Evolutionary conservation across 129 eudicot species (phyloP), one percentile per base, ranked within the genome.

Genomic region (Heracleum sosnowskyi): DNA sequence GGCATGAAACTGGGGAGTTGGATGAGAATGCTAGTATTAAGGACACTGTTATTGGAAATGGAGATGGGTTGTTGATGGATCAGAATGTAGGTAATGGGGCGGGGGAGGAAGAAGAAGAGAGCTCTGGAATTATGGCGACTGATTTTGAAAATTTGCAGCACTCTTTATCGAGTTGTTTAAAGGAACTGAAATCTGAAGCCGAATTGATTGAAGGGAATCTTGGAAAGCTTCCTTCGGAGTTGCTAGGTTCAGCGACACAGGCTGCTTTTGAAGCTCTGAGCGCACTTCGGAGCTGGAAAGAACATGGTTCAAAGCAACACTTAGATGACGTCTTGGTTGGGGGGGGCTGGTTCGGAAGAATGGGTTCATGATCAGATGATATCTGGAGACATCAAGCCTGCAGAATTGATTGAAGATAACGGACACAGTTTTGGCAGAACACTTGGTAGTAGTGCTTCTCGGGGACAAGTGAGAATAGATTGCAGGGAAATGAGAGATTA

Each of bases 401-500:
- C 82, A 18, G 93, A 87, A 53, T 82, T 87, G 53, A 86, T 93
- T 42, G 97, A 91, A 70, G 93, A 91, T 44, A 93, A 93, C 75
- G 98, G 89, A 37, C 95, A 91, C 80, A 89, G 93, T 81, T 91
- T 91, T 80, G 93, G 83, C 57, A 84, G 90, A 68, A 89, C 98
- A 22, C 91, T 93, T 79, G 88, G 90, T 4, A 95, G 89, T 77
- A 97, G 91, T 78, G 92, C 87, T 45, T 86, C 96, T 16, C 91
- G 97, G 98, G 96, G 87, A 79, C 90, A 85, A 75, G 81, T 90
- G 76, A 82, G 92, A 73, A 72, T 82, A 49, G 88, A 84, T 66
- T 84, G 93, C 77, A 78, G 89, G 82, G 80, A 80, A 26, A 91
- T 79, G 83, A 90, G 91, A 83, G 93, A 87, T 87, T 78, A 20